Evolutionary conservation across 208 protist species (phyloP).

Genomic region (Leishmania amazonensis): DNA sequence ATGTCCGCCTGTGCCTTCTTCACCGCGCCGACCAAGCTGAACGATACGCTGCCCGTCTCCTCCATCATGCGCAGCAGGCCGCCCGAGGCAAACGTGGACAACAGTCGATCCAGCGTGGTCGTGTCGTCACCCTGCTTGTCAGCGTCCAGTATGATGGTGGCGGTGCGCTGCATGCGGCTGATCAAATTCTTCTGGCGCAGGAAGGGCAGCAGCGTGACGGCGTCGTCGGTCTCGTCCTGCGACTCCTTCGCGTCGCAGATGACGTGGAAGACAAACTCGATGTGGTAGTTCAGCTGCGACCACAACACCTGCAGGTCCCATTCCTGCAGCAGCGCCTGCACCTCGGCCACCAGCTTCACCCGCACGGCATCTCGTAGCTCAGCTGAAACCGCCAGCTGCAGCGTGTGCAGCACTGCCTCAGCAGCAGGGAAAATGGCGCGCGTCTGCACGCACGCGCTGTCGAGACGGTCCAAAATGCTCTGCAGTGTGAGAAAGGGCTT

Average conservation of each 20-base stretch:
- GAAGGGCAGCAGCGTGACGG: conserved; percentile 67
- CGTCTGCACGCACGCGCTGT: conserved; percentile 11
- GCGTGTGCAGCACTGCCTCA: conserved; percentile 11
- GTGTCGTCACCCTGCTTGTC: conserved; percentile 34
- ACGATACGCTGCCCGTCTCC: conserved; percentile 74
- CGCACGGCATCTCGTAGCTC: conserved; percentile 39
- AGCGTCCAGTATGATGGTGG: conserved; percentile 42
- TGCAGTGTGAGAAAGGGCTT: conserved; percentile 23
- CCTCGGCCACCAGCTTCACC: conserved; percentile 44
- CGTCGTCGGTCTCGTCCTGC: conserved; percentile 60
- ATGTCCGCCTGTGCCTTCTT: conserved; percentile 63
- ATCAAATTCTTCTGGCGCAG: conserved; percentile 57
- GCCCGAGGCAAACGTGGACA: conserved; percentile 55
- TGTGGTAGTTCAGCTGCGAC: conserved; percentile 84
- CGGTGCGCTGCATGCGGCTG: conserved; percentile 55
- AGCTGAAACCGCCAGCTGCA: conserved; percentile 14
- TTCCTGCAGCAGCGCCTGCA: conserved; percentile 54
- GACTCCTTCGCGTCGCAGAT: conserved; percentile 75
- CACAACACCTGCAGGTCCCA: conserved; percentile 82
- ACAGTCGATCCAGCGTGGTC: conserved; percentile 61
- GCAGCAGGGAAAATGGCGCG: conserved; percentile 16
- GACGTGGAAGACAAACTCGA: conserved; percentile 78
- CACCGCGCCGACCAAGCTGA: conserved; percentile 79
- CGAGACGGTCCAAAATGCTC: conserved; percentile 10
- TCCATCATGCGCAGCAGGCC: conserved; percentile 76